Evolutionary conservation across 257 asterid genomes (phyloP).

Genomic region (Jacaranda copaia): DNA sequence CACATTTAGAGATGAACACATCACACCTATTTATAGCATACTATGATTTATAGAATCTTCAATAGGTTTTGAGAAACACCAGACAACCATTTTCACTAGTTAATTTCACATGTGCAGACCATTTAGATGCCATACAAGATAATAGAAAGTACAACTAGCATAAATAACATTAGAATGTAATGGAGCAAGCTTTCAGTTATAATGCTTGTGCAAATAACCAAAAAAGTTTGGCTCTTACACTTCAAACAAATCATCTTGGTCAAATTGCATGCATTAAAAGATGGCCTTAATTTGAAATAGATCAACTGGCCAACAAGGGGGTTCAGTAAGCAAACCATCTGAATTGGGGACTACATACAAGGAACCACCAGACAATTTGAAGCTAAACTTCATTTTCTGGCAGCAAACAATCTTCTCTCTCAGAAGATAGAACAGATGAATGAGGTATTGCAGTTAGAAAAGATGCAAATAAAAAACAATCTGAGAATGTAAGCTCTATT

Average conservation of each 20-base stretch:
- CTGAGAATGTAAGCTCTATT: neutral
- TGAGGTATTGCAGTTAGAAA: neutral
- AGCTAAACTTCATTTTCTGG: slow-evolving; percentile 14
- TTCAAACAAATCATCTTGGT: neutral
- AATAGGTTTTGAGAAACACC: neutral
- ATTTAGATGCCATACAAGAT: slow-evolving; percentile 4
- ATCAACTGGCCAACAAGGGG: neutral
- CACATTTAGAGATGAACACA: slow-evolving; percentile 5
- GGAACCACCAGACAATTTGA: slow-evolving; percentile 12
- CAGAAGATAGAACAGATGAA: neutral
- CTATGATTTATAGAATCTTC: neutral
- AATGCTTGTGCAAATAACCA: neutral
- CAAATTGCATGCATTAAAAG: neutral
- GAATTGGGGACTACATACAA: neutral
- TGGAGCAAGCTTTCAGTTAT: neutral
- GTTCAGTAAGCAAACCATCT: neutral
- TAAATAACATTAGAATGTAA: neutral
- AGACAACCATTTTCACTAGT: slow-evolving; percentile 11
- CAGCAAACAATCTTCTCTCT: neutral
- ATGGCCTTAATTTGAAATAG: neutral
- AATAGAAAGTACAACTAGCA: neutral
- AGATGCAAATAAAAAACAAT: slow-evolving; percentile 11
- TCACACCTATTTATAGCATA: slow-evolving; percentile 12
- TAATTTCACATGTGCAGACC: slow-evolving; percentile 8
- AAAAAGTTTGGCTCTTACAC: neutral